A percentile compares a stretch with the other conserved stretches of the same genome.
Conservation (phyloP, 2,329 filamentous ascomycete genomes). For the Pyrenophora tritici-repentis region DNA sequence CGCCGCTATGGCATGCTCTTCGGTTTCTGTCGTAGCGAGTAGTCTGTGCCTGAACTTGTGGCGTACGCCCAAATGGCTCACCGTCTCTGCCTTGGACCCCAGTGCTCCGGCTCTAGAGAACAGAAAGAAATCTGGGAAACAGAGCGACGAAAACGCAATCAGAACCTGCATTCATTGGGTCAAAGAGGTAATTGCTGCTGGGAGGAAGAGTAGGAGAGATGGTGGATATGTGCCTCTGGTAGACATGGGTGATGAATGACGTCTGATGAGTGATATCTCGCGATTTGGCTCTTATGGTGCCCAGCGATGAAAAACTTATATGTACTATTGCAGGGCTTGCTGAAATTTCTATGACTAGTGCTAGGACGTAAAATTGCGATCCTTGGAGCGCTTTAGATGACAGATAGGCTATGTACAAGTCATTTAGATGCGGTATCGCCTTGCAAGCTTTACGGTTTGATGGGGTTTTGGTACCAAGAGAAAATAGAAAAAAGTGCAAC, state of each 20-base stretch:
- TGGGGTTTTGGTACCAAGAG: too few species aligned
- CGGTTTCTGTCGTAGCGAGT: constrained; percentile 85
- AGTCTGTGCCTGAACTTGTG: constrained; percentile 85
- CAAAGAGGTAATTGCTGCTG: constrained; percentile 37
- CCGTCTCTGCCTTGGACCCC: constrained; percentile 65
- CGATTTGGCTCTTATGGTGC: too few species aligned
- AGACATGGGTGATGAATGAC: constrained; percentile 46
- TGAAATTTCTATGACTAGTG: too few species aligned
- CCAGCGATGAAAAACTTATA: too few species aligned
- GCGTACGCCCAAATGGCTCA: constrained; percentile 85
- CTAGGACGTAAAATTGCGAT: too few species aligned
- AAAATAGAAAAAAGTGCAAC: too few species aligned
- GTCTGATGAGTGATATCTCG: too few species aligned
- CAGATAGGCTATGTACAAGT: too few species aligned
- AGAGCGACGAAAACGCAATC: constrained; percentile 27
- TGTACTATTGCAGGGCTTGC: too few species aligned
- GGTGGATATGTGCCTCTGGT: constrained; percentile 53
- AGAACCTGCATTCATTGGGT: constrained; percentile 33
- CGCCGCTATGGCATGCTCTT: constrained; percentile 89
- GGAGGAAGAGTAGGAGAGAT: constrained; percentile 46
- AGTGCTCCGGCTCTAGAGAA: constrained; percentile 32
- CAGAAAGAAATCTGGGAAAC: constrained; percentile 34
- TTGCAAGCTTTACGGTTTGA: too few species aligned
- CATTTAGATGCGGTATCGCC: too few species aligned
- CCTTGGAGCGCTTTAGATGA: too few species aligned